Evolutionary conservation across 805 yeast genomes (phyloP).

Genomic region (Wickerhamomyces chaumierensis): DNA sequence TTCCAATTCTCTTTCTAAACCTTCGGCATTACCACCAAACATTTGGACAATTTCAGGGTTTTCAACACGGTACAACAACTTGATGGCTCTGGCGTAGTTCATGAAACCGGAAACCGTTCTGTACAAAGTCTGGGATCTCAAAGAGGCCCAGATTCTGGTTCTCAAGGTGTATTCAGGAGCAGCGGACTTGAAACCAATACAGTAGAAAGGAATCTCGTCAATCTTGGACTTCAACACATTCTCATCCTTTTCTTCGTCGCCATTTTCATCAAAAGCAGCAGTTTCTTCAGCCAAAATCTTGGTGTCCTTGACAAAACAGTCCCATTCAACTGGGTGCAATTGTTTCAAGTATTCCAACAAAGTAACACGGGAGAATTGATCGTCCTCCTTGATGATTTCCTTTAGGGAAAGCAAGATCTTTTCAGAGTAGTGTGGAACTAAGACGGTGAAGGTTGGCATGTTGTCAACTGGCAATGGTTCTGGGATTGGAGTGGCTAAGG

Average conservation of each 20-base stretch:
- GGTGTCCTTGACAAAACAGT: constrained; percentile 92
- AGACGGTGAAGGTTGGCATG: constrained; percentile 98
- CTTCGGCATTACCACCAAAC: constrained; percentile 98
- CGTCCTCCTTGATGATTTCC: constrained; percentile 95
- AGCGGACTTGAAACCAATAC: constrained; percentile 95
- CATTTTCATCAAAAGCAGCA: constrained; percentile 49
- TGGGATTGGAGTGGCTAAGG: constrained; percentile 95
- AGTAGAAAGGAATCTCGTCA: constrained; percentile 88
- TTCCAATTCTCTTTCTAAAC: constrained; percentile 88
- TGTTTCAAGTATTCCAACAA: constrained; percentile 89
- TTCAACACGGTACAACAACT: constrained; percentile 86
- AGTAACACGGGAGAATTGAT: constrained; percentile 90
- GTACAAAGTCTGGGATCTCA: constrained; percentile 92
- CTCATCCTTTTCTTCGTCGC: constrained; percentile 42
- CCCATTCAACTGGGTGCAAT: constrained; percentile 96
- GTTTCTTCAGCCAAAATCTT: constrained; percentile 92
- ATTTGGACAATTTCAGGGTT: constrained; percentile 92
- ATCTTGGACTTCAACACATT: constrained; percentile 70
- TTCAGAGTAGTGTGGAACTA: constrained; percentile 94
- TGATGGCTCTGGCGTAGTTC: constrained; percentile 96
- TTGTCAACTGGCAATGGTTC: constrained; percentile 98
- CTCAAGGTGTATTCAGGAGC: constrained; percentile 94
- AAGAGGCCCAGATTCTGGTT: constrained; percentile 97
- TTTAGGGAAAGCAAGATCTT: constrained; percentile 87
- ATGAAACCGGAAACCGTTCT: constrained; percentile 97